Percentiles rank a stretch among this genome's conserved stretches.
Evolutionary conservation across 768 basidiomycete genomes (phyloP).

Genomic region (Zangia roseola): DNA sequence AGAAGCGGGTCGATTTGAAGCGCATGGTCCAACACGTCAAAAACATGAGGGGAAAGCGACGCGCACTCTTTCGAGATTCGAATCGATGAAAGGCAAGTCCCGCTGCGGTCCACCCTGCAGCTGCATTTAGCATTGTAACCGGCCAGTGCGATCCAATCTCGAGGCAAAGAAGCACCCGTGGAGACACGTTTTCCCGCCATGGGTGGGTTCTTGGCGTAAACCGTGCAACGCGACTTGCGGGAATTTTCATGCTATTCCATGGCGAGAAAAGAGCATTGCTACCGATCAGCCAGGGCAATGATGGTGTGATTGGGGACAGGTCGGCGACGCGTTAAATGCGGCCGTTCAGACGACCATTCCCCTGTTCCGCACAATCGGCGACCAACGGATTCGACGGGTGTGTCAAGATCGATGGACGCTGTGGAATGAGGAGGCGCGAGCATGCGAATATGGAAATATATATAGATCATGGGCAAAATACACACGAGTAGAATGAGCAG

Average conservation of each 20-base stretch:
- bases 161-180: background rate
- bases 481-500: background rate
- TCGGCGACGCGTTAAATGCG: slow-evolving; percentile 26
- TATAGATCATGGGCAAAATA: slow-evolving; percentile 5
- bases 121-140: slow-evolving; percentile 13
- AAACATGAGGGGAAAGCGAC: slow-evolving; percentile 21
- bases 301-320: slow-evolving; percentile 26
- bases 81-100: slow-evolving; percentile 8
- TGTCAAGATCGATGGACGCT: slow-evolving; percentile 17
- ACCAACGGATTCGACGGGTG: slow-evolving; percentile 13
- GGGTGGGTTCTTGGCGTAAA: slow-evolving; percentile 4
- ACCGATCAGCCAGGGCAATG: slow-evolving; percentile 23
- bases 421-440: background rate
- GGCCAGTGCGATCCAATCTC: background rate
- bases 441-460: slow-evolving; percentile 16
- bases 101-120: background rate
- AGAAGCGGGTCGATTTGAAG: background rate
- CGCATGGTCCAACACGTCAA: slow-evolving; percentile 20
- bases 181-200: slow-evolving; percentile 7
- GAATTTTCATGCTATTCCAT: slow-evolving; percentile 9
- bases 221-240: slow-evolving; percentile 9
- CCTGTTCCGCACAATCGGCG: slow-evolving; percentile 22
- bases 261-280: slow-evolving; percentile 14
- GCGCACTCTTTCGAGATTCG: background rate
- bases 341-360: slow-evolving; percentile 3